Evolutionary conservation across 306 rosid genomes (phyloP), one percentile per base, ranked within the genome.

Genomic region (Oemleria cerasiformis): DNA sequence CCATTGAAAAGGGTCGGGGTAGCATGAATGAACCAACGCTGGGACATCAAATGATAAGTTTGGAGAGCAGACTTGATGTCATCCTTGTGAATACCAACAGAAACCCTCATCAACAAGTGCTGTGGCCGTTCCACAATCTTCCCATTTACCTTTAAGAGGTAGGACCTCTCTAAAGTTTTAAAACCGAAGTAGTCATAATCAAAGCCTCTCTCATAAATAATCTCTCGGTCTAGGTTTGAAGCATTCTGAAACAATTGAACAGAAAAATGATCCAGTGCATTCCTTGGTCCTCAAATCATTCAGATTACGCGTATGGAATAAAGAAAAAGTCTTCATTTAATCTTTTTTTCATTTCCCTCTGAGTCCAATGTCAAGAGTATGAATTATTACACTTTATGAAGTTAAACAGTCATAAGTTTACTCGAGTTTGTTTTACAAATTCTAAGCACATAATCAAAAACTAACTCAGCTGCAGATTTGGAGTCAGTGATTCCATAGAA

Each of bases 1-100:
- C 97, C 88, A 81, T 94, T 91, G 82, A 94, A 94, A 61, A 94
- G 96, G 16, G 99, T 94, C 7, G 99, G 99, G 44, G 99, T 89
- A 11, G 97, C 97, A 71, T 94, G 99, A 48, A 97, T 94, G 77
- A 94, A 94, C 99, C 99, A 94, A 48, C 99, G 78, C 53, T 91
- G 99, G 66, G 99, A 94, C 96, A 94, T 91, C 78, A 90, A 48
- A 73, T 91, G 97, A 64, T 94, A 94, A 16, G 99, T 94, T 63
- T 42, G 78, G 73, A 94, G 84, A 47, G 84, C 96, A 78, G 97
- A 91, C 0, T 94, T 96, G 20, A 94, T 73, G 63, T 91, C 91
- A 58, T 91, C 86, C 85, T 88, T 94, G 72, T 94, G 99, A 85
- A 91, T 94, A 49, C 99, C 99, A 75, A 94, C 99, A 71, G 99